A percentile compares a stretch with the other conserved stretches of the same genome.
Evolutionary conservation across 208 protist genomes (phyloP).

Genomic region (Wallacemonas collosoma): DNA sequence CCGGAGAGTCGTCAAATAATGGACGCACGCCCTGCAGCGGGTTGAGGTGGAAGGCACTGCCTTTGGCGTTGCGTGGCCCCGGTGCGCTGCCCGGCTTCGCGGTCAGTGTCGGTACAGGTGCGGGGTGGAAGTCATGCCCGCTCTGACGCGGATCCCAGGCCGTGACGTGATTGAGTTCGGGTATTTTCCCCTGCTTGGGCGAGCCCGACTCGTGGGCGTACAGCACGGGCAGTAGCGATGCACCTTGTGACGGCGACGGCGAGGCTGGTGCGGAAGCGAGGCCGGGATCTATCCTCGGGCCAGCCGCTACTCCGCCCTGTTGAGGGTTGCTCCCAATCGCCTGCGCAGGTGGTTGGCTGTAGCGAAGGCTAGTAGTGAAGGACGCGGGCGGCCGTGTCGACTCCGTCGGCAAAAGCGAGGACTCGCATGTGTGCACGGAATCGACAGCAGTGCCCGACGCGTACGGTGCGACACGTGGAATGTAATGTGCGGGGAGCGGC

Average conservation of each 20-base stretch:
- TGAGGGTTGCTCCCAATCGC: not conserved
- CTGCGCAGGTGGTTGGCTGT: not conserved
- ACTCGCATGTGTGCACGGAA: not conserved
- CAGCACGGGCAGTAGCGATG: not conserved
- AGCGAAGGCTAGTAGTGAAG: not conserved
- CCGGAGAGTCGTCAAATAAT: not conserved
- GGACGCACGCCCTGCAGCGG: conserved; percentile 22
- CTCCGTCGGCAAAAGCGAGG: not conserved
- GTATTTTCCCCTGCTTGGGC: not conserved
- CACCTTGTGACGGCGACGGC: not conserved
- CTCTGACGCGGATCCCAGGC: not conserved
- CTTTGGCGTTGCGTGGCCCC: conserved; percentile 19
- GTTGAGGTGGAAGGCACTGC: conserved; percentile 32
- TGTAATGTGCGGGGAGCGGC: conserved; percentile 28
- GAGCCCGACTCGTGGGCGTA: conserved; percentile 3
- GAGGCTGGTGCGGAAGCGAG: not conserved
- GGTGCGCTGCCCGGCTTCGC: not conserved
- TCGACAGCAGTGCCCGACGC: not conserved
- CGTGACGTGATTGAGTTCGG: not conserved
- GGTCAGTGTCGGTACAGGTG: not conserved
- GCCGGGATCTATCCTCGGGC: not conserved
- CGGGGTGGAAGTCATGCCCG: too few species aligned
- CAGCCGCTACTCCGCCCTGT: too few species aligned
- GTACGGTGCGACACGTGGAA: conserved; percentile 22
- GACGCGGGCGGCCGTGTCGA: not conserved